Evolutionary conservation across 2,329 filamentous ascomycete genomes (phyloP).

Genomic region (Trichoderma hamatum): DNA sequence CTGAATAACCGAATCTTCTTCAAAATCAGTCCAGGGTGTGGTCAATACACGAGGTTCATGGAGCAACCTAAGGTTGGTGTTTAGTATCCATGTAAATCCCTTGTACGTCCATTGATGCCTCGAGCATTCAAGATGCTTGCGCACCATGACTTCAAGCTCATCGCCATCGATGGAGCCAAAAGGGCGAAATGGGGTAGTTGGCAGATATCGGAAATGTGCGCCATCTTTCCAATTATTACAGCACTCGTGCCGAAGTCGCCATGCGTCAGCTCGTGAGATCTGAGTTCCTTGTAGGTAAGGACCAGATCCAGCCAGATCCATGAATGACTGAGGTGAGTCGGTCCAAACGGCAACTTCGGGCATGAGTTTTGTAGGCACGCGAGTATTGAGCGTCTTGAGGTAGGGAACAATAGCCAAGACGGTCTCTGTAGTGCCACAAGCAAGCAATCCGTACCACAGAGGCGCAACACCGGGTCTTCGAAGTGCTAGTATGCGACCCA

Average conservation of each 20-base stretch:
- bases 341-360: constrained; percentile 24
- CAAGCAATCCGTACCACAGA: constrained; percentile 22
- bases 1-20: neutral
- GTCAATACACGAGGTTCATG: constrained; percentile 3
- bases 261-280: constrained; percentile 18
- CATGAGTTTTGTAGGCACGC: neutral
- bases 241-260: constrained; percentile 23
- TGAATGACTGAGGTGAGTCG: constrained; percentile 18
- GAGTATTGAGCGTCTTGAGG: constrained; percentile 13
- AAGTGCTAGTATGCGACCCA: constrained; percentile 19
- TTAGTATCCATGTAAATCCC: constrained; percentile 4
- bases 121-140: neutral
- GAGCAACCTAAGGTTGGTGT: neutral
- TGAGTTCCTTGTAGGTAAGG: constrained; percentile 12
- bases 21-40: neutral
- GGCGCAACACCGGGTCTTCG: constrained; percentile 4
- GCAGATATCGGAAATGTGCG: neutral
- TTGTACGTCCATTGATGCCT: constrained; percentile 13
- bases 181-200: constrained; percentile 6
- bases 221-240: neutral
- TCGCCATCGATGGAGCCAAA: constrained; percentile 4
- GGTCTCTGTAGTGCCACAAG: constrained; percentile 16
- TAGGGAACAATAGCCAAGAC: constrained; percentile 18
- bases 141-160: constrained; percentile 12
- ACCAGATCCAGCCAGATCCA: constrained; percentile 20